Base-by-base conservation (phyloP, 2,329 filamentous ascomycete genomes). In the Samsoniella hepiali region DNA sequence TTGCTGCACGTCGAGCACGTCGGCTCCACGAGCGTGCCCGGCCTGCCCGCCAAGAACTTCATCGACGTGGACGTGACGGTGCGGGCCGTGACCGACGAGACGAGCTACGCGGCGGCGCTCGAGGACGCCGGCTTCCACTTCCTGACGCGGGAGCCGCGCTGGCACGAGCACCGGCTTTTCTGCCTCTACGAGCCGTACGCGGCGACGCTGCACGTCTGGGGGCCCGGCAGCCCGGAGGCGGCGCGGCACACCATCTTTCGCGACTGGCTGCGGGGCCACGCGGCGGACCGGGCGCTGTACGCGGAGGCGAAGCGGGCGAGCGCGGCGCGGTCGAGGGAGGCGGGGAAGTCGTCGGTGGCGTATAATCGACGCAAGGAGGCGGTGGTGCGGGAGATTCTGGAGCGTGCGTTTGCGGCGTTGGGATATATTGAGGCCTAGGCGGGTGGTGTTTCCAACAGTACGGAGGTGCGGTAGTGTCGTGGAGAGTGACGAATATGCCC, bases 81-180 rank as follows among this genome's bases (percentile, higher is more conserved):
- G 22, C 22, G 22, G 22, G 22, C 22, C 22, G 22, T 22, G 22
- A 22, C 22, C 22, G 73, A 77, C 45, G 81, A 84, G 66, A 69
- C 65, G 2, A 69, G 70, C 1, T 84, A 83, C 64, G 78, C 77
- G 8, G 67, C 73, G 2, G 69, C 70, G 3, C 77, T 84, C 4
- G 79, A 82, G 67, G 65, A 68, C 0, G 74, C 68, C 0, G 80
- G 80, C 0, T 83, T 83, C 57, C 72, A 75, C 15, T 82, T 83
- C 56, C 70, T 81, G 1, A 15, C 79, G 77, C 22, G 22, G 22
- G 22, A 22, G 22, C 22, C 22, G 0, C 59, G 47, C 1, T 84
- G 80, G 80, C 73, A 82, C 64, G 70, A 77, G 45, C 82, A 84
- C 66, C 79, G 81, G 38, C 78, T 81, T 68, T 81, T 82, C 69